Evolutionary conservation across 305 asterid species (phyloP), one percentile per base, ranked within the genome.

Genomic region (Fraxinus nigra): DNA sequence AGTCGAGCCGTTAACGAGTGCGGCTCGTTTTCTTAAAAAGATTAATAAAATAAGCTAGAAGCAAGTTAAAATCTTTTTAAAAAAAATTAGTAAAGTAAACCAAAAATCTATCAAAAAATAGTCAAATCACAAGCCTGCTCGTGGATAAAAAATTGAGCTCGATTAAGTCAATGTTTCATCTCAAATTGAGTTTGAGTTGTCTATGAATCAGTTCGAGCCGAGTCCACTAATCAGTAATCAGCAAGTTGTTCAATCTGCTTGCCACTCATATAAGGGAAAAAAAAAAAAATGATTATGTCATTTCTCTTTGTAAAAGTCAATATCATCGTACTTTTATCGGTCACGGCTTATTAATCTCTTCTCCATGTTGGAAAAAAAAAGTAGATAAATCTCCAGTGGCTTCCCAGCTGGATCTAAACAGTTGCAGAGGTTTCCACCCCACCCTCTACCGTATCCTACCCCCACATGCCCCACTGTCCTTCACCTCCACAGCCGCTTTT

Each of bases 401-500:
- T 14, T 48, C 7, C 59, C 56, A 13, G 56, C 56, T 46, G 56
- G 56, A 46, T 46, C 18, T 46, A 46, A 16, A 46, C 56, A 2
- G 4, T 40, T 37, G 51, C 51, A 40, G 51, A 9, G 51, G 13
- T 40, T 40, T 40, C n/a, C 54, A 46, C n/a, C 13, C 51, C 59
- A 48, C 18, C 4, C 16, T 0, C 51, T 40, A 10, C 51, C 51
- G 9, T 5, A 38, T 2, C 14, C 14, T 40, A 40, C 48, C 14
- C 46, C 56, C 59, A 48, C 18, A 48, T 48, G 59, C 59, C 59
- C 7, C 54, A 46, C 3, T 48, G 59, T 48, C 10, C 10, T 16
- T 56, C 2, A n/a, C 3, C 67, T 16, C 26, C n/a, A 2, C n/a
- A 18, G 67, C 83, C 80, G 76, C 85, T 69, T 84, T 81, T 34